A percentile compares a stretch with the other conserved stretches of the same genome.
Conservation (phyloP, 148 eudicot genomes). For the Fagopyrum homotropicum region DNA sequence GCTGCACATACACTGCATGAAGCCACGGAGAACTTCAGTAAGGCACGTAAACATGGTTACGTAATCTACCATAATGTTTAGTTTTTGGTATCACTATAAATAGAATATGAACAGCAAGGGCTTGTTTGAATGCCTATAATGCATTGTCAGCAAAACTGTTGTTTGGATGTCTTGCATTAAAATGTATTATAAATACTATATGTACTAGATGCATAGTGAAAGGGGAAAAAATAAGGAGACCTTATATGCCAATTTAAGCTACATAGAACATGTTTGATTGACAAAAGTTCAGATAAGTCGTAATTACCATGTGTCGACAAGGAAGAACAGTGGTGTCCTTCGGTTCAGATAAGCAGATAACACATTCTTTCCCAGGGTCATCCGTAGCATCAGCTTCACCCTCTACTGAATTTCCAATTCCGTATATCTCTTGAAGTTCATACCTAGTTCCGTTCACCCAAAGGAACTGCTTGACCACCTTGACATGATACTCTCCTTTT, state of each 20-base stretch:
- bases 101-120: no score
- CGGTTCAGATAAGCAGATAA: slow-evolving; percentile 95
- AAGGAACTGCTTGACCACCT: slow-evolving; percentile 77
- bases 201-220: no score
- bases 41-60: neutral
- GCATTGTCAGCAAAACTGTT: no score
- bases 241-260: neutral
- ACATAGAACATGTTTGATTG: neutral
- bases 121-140: no score
- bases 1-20: slow-evolving; percentile 94
- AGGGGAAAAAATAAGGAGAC: neutral
- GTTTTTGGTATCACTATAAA: no score
- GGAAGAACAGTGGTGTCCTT: slow-evolving; percentile 94
- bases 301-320: slow-evolving; percentile 90
- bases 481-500: slow-evolving; percentile 66
- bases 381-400: slow-evolving; percentile 50
- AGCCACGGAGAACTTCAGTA: neutral
- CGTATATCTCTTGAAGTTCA: slow-evolving; percentile 92
- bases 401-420: slow-evolving; percentile 87
- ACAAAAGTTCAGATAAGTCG: neutral
- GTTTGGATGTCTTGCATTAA: no score
- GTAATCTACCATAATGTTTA: no score
- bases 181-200: no score
- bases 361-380: slow-evolving; percentile 98
- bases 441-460: slow-evolving; percentile 84